Percentiles rank a stretch among this genome's conserved stretches.
Evolutionary conservation across 2,329 filamentous ascomycete genomes (phyloP).

Genomic region (Rachicladosporium sp.): DNA sequence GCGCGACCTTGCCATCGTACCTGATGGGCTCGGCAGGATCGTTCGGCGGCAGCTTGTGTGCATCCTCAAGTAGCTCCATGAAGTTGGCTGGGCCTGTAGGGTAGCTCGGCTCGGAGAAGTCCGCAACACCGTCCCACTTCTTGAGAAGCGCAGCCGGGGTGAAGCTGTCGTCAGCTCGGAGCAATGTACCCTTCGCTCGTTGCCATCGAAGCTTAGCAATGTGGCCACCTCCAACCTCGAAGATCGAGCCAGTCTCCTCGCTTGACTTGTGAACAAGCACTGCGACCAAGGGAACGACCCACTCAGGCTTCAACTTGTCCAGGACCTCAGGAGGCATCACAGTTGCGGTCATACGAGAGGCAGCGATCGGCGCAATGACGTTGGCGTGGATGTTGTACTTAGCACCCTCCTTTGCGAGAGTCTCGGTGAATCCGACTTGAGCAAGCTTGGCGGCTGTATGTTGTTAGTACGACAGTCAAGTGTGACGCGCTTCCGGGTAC

Average conservation of each 20-base stretch:
- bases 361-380: constrained; percentile 88
- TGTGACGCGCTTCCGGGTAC: constrained; percentile 2
- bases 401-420: constrained; percentile 87
- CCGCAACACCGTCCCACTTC: constrained; percentile 77
- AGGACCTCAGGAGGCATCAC: constrained; percentile 91
- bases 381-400: constrained; percentile 98
- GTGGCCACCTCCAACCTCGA: constrained; percentile 86
- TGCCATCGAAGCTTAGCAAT: constrained; percentile 92
- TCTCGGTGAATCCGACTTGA: constrained; percentile 95
- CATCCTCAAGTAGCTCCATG: constrained; percentile 70
- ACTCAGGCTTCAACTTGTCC: constrained; percentile 75
- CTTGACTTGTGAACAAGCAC: constrained; percentile 78
- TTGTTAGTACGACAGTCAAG: constrained; percentile 17
- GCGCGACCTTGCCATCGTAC: constrained; percentile 72
- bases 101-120: constrained; percentile 76
- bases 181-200: constrained; percentile 73
- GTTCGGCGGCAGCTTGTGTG: constrained; percentile 63
- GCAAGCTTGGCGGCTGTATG: constrained; percentile 71
- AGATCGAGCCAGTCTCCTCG: constrained; percentile 79
- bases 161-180: constrained; percentile 78
- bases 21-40: constrained; percentile 60
- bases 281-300: constrained; percentile 88
- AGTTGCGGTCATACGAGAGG: constrained; percentile 89
- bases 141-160: constrained; percentile 78
- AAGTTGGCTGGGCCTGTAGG: constrained; percentile 81